These are phyloP conservation scores for Blattamonas nauphoetae DNA, from an alignment of 78 protist species.

Conservation along the genomic window DNA sequence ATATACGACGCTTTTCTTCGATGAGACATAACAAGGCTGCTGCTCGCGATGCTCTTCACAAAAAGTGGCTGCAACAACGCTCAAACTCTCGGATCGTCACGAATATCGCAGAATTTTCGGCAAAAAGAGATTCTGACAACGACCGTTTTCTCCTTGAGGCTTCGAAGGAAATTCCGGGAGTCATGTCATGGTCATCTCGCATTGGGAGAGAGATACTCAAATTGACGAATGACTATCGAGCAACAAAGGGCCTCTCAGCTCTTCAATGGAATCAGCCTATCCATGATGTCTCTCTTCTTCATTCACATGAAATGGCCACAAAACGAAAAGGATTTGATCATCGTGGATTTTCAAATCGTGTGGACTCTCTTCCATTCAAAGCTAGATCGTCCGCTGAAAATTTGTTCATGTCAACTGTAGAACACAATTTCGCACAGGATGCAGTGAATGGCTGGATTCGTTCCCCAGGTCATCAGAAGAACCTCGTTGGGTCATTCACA, in stretches of 20 bases:
- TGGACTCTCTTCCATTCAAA: not conserved
- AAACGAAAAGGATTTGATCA: not conserved
- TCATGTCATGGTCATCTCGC: not conserved
- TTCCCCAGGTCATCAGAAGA: slow-evolving; percentile 15
- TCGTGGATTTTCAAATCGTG: not conserved
- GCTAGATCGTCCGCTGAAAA: not conserved
- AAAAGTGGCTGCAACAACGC: not conserved
- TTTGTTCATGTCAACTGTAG: not conserved
- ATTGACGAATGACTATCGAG: slow-evolving; percentile 7
- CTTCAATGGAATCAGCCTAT: not conserved
- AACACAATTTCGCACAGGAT: not conserved
- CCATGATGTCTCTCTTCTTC: not conserved
- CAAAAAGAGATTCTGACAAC: not conserved
- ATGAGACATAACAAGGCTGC: not conserved
- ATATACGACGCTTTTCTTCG: not conserved
- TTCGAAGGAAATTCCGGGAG: not conserved
- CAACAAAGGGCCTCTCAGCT: not conserved
- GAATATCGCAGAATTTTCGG: not conserved
- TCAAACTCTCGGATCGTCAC: not conserved
- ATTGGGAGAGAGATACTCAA: slow-evolving; percentile 5
- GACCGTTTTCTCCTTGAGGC: not conserved
- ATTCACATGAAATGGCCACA: not conserved
- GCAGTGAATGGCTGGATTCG: slow-evolving; percentile 17
- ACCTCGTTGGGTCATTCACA: slow-evolving; percentile 2
- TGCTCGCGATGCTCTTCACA: not conserved